Evolutionary conservation across 768 basidiomycete genomes (phyloP).

Genomic region (Trichaptum fuscoviolaceum): DNA sequence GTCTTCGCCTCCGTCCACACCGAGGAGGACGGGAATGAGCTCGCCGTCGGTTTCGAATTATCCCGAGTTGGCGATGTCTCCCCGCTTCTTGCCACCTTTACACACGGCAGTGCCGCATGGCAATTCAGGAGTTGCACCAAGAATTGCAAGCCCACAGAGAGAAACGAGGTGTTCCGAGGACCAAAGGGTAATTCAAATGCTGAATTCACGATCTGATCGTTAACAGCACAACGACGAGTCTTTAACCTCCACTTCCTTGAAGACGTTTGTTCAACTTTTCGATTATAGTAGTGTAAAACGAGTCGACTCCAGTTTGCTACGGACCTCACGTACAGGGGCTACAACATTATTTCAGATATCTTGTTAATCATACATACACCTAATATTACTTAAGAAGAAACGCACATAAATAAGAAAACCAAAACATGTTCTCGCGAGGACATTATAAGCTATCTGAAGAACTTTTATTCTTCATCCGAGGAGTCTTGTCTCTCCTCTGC

Average conservation of each 20-base stretch:
- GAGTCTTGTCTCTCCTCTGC: slow-evolving; percentile 47
- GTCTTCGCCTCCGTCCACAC: slow-evolving; percentile 19
- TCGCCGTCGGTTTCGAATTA: slow-evolving; percentile 13
- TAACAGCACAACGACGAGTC: slow-evolving; percentile 11
- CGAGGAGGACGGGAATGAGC: slow-evolving; percentile 16
- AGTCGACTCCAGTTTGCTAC: neutral
- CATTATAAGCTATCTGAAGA: neutral
- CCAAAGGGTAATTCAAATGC: slow-evolving; percentile 54
- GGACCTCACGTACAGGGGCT: neutral
- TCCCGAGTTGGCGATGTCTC: neutral
- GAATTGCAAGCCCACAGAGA: neutral
- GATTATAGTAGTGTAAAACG: neutral
- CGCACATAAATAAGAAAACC: neutral
- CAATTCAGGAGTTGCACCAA: neutral
- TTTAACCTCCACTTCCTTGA: neutral
- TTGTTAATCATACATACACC: neutral
- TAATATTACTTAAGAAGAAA: neutral
- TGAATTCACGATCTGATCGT: slow-evolving; percentile 39
- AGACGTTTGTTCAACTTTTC: neutral
- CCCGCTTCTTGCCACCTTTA: neutral
- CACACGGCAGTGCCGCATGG: neutral
- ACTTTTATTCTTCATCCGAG: slow-evolving; percentile 63
- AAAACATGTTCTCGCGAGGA: slow-evolving; percentile 1
- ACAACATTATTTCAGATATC: neutral
- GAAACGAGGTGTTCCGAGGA: slow-evolving; percentile 42